phyloP scores from a whole-genome alignment of 1,284 basidiomycete genomes.

The Anthracocystis setariae region DNA sequence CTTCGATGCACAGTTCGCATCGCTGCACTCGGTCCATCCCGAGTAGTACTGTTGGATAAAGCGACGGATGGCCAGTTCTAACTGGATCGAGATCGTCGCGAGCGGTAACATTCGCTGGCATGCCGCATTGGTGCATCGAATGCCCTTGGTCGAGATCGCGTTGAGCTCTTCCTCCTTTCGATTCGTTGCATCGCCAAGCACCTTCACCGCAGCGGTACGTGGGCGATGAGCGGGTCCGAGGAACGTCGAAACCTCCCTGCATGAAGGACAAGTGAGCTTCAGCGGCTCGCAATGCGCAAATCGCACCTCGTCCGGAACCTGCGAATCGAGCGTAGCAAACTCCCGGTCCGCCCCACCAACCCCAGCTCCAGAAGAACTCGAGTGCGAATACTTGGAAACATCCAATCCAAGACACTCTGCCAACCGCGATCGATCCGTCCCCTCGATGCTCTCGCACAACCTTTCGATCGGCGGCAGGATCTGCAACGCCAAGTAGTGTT shows the following conservation, averaged over 20 bases:
- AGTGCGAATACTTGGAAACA: conserved; percentile 76
- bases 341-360: conserved; percentile 69
- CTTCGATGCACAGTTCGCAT: conserved; percentile 81
- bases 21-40: conserved; percentile 86
- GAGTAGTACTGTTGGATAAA: conserved; percentile 87
- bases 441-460: conserved; percentile 94
- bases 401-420: conserved; percentile 96
- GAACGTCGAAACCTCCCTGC: conserved; percentile 36
- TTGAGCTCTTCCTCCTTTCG: conserved; percentile 8
- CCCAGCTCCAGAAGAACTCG: conserved; percentile 1
- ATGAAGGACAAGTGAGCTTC: conserved; percentile 50
- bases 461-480: conserved; percentile 93
- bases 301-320: conserved; percentile 85
- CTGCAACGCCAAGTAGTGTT: conserved; percentile 90
- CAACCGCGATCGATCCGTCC: conserved; percentile 87
- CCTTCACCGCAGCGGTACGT: neutral
- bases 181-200: conserved; percentile 25
- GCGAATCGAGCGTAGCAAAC: conserved; percentile 87
- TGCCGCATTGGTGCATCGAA: conserved; percentile 35
- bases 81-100: conserved; percentile 72
- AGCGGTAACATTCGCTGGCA: conserved; percentile 34
- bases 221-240: conserved; percentile 35
- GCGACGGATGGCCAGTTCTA: conserved; percentile 83
- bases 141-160: conserved; percentile 39
- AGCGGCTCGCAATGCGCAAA: conserved; percentile 69